Percentiles rank a stretch among this genome's conserved stretches.
Evolutionary conservation across 495 filamentous ascomycete species (phyloP).

Genomic region (Parachaetomium inaequale): DNA sequence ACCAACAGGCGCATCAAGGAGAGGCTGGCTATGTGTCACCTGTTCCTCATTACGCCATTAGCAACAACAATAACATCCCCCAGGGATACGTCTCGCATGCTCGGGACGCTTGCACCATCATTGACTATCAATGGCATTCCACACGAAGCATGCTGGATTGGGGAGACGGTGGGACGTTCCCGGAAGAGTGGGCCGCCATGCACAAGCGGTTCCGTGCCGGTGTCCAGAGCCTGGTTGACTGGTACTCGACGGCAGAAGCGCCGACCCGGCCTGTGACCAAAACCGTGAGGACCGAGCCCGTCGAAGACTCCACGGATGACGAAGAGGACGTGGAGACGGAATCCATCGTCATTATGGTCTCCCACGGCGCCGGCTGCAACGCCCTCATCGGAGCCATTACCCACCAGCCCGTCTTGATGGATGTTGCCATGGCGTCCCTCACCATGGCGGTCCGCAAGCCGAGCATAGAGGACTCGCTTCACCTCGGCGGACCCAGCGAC

Average conservation of each 20-base stretch:
- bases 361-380: slow-evolving; percentile 97
- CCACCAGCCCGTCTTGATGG: slow-evolving; percentile 80
- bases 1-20: slow-evolving; percentile 10
- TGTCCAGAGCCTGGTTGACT: slow-evolving; percentile 68
- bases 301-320: slow-evolving; percentile 31
- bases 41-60: slow-evolving; percentile 78
- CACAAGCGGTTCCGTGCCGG: slow-evolving; percentile 81
- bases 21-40: slow-evolving; percentile 64
- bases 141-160: slow-evolving; percentile 70
- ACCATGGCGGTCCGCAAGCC: slow-evolving; percentile 81
- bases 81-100: slow-evolving; percentile 86
- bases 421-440: slow-evolving; percentile 84
- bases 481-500: slow-evolving; percentile 37
- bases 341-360: slow-evolving; percentile 83
- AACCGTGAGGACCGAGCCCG: slow-evolving; percentile 24
- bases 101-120: slow-evolving; percentile 76
- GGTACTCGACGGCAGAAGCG: slow-evolving; percentile 61
- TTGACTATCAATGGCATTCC: slow-evolving; percentile 95
- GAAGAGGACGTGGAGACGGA: slow-evolving; percentile 58
- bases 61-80: slow-evolving; percentile 74
- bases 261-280: slow-evolving; percentile 48
- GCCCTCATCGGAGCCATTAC: slow-evolving; percentile 88
- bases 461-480: slow-evolving; percentile 11
- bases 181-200: slow-evolving; percentile 95
- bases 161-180: slow-evolving; percentile 82